Percentiles rank a stretch among this genome's conserved stretches.
phyloP scores from a whole-genome alignment of 768 basidiomycete genomes.

The Mycena alexandri region DNA sequence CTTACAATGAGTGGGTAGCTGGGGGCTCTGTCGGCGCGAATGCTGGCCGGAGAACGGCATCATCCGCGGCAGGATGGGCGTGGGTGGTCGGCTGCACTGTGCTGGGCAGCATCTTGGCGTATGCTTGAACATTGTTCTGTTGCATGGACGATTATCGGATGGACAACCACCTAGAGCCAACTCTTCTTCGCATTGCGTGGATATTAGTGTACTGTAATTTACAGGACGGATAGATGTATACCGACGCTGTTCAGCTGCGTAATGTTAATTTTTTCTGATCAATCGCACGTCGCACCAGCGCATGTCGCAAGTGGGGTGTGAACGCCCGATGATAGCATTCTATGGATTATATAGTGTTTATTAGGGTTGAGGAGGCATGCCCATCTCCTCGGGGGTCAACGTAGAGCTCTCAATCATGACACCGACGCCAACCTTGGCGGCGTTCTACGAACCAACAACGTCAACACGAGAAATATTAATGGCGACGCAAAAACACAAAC shows the following conservation, averaged over 20 bases:
- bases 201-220: conserved; percentile 8
- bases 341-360: conserved; percentile 41
- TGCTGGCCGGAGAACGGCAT: conserved; percentile 39
- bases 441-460: conserved; percentile 69
- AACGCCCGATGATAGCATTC: conserved; percentile 39
- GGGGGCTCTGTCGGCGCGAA: conserved; percentile 68
- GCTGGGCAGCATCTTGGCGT: conserved; percentile 12
- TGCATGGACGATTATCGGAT: background rate
- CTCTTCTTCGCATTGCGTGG: background rate
- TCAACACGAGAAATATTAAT: conserved; percentile 17
- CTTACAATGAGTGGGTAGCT: conserved; percentile 80
- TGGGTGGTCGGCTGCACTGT: conserved; percentile 17
- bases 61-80: conserved; percentile 20
- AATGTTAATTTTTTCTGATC: too few species aligned
- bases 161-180: background rate
- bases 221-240: background rate
- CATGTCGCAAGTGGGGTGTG: conserved; percentile 25
- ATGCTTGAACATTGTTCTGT: background rate
- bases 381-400: conserved; percentile 89
- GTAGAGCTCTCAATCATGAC: conserved; percentile 95
- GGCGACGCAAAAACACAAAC: conserved; percentile 52
- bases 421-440: conserved; percentile 95
- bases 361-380: conserved; percentile 67
- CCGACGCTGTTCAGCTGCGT: background rate
- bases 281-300: background rate